Evolutionary conservation across 2,329 filamentous ascomycete genomes (phyloP).

Genomic region (Alternaria sp.): DNA sequence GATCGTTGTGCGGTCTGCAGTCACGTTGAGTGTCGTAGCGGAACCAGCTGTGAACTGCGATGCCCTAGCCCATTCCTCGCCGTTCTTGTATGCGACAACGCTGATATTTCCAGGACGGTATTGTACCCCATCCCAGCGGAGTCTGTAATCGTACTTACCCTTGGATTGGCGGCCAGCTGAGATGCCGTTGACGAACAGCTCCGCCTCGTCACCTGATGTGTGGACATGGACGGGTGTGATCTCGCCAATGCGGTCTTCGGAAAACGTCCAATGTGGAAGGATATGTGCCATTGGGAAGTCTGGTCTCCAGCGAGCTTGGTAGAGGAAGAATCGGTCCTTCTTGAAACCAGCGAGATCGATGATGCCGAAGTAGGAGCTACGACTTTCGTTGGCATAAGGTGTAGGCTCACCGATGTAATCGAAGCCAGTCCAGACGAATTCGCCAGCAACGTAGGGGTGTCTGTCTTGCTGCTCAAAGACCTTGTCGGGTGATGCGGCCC

Average conservation of each 20-base stretch:
- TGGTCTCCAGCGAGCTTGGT: slow-evolving; percentile 63
- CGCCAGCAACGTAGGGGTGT: slow-evolving; percentile 61
- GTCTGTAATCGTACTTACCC: slow-evolving; percentile 54
- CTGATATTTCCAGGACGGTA: slow-evolving; percentile 59
- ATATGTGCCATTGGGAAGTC: slow-evolving; percentile 61
- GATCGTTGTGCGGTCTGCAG: slow-evolving; percentile 54
- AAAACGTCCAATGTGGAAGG: slow-evolving; percentile 66
- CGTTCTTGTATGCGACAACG: slow-evolving; percentile 60
- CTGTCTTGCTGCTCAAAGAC: slow-evolving; percentile 61
- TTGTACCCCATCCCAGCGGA: slow-evolving; percentile 62
- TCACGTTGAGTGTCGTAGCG: slow-evolving; percentile 51
- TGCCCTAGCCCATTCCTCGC: slow-evolving; percentile 57
- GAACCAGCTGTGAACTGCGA: slow-evolving; percentile 54
- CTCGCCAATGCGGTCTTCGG: slow-evolving; percentile 53
- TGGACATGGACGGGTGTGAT: slow-evolving; percentile 65
- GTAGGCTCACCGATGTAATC: slow-evolving; percentile 63
- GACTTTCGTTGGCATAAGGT: slow-evolving; percentile 57
- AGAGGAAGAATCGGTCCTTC: slow-evolving; percentile 65
- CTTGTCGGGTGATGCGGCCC: slow-evolving; percentile 62
- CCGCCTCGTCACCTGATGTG: slow-evolving; percentile 61
- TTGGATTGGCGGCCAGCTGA: slow-evolving; percentile 55
- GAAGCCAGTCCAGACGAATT: slow-evolving; percentile 63
- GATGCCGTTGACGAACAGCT: slow-evolving; percentile 63
- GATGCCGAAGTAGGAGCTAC: slow-evolving; percentile 65
- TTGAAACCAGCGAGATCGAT: slow-evolving; percentile 66